These are phyloP conservation scores for Clonostachys rhizophaga DNA, from an alignment of 2,329 filamentous ascomycete species.

Conservation along the genomic window DNA sequence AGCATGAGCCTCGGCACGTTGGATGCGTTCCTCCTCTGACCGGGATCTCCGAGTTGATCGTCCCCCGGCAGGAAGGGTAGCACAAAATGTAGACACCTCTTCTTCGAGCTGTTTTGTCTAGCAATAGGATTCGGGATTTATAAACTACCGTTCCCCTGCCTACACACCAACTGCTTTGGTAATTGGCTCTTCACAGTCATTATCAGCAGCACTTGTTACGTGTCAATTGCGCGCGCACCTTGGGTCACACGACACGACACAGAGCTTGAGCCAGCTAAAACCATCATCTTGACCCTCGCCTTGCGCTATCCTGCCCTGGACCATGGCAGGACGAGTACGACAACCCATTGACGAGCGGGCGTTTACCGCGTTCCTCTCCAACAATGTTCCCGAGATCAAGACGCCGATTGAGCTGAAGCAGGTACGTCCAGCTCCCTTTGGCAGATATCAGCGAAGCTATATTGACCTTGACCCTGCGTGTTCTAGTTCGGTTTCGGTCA, in stretches of 20 bases:
- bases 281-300: neutral
- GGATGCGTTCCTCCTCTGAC: too few relatives aligned
- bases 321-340: slow-evolving; percentile 81
- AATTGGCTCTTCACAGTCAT: too few relatives aligned
- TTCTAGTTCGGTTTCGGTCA: slow-evolving; percentile 93
- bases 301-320: neutral
- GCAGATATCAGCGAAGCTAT: neutral
- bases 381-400: slow-evolving; percentile 78
- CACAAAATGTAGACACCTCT: too few relatives aligned
- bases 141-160: too few relatives aligned
- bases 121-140: too few relatives aligned
- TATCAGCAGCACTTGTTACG: too few relatives aligned
- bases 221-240: too few relatives aligned
- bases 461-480: neutral
- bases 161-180: too few relatives aligned
- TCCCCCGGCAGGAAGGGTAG: too few relatives aligned
- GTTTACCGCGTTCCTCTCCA: slow-evolving; percentile 72
- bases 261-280: neutral
- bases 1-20: too few relatives aligned
- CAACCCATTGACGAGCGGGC: slow-evolving; percentile 83
- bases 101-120: too few relatives aligned
- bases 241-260: neutral
- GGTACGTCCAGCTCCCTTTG: slow-evolving; percentile 39
- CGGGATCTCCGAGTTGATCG: too few relatives aligned
- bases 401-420: slow-evolving; percentile 85